A percentile compares a stretch with the other conserved stretches of the same genome.
phyloP scores from a whole-genome alignment of 192 early-diverging fungal species.

The Linnemannia schmuckeri region DNA sequence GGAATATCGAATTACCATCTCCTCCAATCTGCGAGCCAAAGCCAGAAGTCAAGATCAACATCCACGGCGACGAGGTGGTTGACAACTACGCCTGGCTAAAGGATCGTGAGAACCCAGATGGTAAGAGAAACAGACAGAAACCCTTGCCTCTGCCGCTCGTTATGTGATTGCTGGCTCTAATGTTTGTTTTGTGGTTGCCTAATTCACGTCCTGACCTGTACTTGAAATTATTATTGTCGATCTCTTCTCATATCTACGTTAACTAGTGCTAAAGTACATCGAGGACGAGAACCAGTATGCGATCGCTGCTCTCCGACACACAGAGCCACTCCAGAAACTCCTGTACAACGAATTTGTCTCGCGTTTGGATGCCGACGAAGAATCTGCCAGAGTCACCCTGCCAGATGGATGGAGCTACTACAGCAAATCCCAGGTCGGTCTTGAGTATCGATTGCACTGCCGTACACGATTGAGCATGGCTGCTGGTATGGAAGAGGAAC shows the following conservation, averaged over 20 bases:
- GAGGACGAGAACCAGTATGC: constrained; percentile 69
- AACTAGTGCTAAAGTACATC: constrained; percentile 67
- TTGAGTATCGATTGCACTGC: constrained; percentile 48
- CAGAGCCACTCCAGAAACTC: constrained; percentile 66
- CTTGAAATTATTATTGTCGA: neutral
- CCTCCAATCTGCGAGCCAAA: constrained; percentile 31
- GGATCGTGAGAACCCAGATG: constrained; percentile 63
- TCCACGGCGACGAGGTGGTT: constrained; percentile 66
- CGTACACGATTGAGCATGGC: constrained; percentile 13
- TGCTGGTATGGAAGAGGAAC: constrained; percentile 11
- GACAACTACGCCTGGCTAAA: constrained; percentile 70
- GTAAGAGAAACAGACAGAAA: constrained; percentile 1
- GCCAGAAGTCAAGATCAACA: constrained; percentile 39
- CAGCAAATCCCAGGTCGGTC: constrained; percentile 58
- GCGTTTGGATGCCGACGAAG: constrained; percentile 67
- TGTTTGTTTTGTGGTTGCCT: neutral
- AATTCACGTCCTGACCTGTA: neutral
- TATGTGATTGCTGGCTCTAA: too few species aligned
- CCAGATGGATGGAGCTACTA: constrained; percentile 72
- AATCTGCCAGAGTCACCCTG: constrained; percentile 59
- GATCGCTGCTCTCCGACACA: constrained; percentile 57
- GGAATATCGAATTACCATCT: constrained; percentile 48
- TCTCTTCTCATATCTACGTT: neutral
- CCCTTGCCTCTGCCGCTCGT: neutral
- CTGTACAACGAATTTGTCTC: constrained; percentile 75